A percentile compares a stretch with the other conserved stretches of the same genome.
These are phyloP conservation scores for Lactarius hengduanensis DNA, from an alignment of 768 basidiomycete species.

Conservation along the genomic window DNA sequence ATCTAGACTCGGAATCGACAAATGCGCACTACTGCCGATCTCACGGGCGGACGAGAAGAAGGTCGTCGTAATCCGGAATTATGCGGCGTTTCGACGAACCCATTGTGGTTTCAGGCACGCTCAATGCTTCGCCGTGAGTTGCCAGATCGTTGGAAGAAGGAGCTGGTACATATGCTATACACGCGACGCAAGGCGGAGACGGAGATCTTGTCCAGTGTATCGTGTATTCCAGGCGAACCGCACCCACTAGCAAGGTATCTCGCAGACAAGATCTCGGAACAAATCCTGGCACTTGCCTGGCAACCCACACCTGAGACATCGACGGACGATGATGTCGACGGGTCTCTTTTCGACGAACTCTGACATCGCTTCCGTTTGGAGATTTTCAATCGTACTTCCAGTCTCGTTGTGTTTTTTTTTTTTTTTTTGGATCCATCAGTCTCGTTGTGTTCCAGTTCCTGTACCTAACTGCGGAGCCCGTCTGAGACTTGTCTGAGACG, in stretches of 20 bases:
- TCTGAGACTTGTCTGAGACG: no score
- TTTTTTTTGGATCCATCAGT: no score
- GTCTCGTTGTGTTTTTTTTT: not conserved
- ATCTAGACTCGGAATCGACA: conserved; percentile 56
- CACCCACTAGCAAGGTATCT: conserved; percentile 33
- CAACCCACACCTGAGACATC: not conserved
- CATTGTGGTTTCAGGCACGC: conserved; percentile 48
- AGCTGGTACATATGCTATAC: conserved; percentile 78
- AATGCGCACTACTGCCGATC: conserved; percentile 65
- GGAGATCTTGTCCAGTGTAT: conserved; percentile 52
- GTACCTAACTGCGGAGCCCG: not conserved
- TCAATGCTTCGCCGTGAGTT: conserved; percentile 56
- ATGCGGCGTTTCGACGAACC: not conserved
- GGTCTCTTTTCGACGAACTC: not conserved
- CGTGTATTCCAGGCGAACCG: conserved; percentile 2
- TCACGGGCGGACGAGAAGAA: conserved; percentile 73
- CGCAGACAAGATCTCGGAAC: conserved; percentile 28
- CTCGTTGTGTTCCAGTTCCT: not conserved
- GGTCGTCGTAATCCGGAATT: conserved; percentile 38
- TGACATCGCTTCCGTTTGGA: no score
- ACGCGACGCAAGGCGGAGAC: conserved; percentile 91
- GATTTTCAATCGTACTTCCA: not conserved
- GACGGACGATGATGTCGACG: not conserved
- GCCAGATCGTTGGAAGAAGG: conserved; percentile 71
- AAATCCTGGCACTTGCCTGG: conserved; percentile 1